Percentiles rank a stretch among this genome's conserved stretches.
Conservation (phyloP, 1,284 basidiomycete species). For the Irpex lacteus region DNA sequence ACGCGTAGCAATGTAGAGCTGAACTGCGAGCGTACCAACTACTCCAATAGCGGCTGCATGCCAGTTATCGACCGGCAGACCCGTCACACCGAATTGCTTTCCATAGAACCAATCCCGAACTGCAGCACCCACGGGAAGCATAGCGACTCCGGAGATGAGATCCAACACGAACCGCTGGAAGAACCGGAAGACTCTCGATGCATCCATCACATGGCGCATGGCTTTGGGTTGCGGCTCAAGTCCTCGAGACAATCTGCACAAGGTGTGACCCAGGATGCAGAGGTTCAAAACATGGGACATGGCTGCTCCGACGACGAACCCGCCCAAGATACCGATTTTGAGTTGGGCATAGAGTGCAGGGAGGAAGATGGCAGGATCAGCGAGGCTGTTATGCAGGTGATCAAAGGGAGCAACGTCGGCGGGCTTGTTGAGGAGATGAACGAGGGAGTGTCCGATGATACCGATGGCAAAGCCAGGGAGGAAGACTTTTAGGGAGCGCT, state of each 20-base stretch:
- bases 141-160: conserved; percentile 5
- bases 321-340: conserved; percentile 10
- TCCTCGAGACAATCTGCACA: conserved; percentile 9
- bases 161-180: conserved; percentile 6
- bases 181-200: conserved; percentile 8
- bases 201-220: conserved; percentile 13
- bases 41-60: conserved; percentile 6
- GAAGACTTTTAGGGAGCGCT: conserved; percentile 13
- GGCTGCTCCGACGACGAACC: conserved; percentile 10
- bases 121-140: conserved; percentile 9
- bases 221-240: conserved; percentile 11
- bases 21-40: conserved; percentile 3
- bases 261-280: conserved; percentile 11
- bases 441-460: conserved; percentile 6
- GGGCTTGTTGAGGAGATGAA: conserved; percentile 2
- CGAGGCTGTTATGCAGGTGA: background rate
- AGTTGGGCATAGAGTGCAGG: conserved; percentile 7
- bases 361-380: background rate
- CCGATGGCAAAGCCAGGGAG: conserved; percentile 7
- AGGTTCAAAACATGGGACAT: conserved; percentile 11
- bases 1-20: background rate
- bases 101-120: conserved; percentile 5
- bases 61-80: background rate
- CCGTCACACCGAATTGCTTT: background rate
- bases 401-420: background rate